Conservation (phyloP, 1,139 yeast species). For the Torulaspora globosa region DNA sequence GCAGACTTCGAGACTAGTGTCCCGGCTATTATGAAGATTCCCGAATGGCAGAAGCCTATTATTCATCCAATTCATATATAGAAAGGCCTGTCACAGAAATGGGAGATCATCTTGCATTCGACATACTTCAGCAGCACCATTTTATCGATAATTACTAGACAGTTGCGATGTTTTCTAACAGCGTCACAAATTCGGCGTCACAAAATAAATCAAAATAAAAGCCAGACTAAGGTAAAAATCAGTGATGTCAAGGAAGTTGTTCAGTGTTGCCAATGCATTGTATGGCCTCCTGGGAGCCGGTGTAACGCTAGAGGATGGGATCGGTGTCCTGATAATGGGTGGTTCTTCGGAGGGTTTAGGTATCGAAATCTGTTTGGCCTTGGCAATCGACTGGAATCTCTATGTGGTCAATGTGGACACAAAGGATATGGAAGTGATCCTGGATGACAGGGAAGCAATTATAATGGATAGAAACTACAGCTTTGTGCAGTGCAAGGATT, state of each 20-base stretch:
- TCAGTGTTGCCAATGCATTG: constrained; percentile 6
- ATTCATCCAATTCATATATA: no score
- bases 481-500: constrained; percentile 19
- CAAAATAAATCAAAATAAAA: background rate
- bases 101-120: no score
- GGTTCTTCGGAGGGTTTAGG: constrained; percentile 20
- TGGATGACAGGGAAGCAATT: constrained; percentile 8
- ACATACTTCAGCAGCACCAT: no score
- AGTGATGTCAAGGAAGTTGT: constrained; percentile 12
- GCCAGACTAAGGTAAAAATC: background rate
- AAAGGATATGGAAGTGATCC: constrained; percentile 9
- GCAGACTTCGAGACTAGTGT: no score
- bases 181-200: constrained; percentile 5
- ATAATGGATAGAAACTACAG: constrained; percentile 11
- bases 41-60: no score
- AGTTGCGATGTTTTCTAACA: background rate
- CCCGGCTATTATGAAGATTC: no score
- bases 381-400: constrained; percentile 8
- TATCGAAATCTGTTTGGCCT: constrained; percentile 8
- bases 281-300: constrained; percentile 16
- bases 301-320: constrained; percentile 7
- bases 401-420: constrained; percentile 10
- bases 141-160: background rate
- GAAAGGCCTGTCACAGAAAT: background rate
- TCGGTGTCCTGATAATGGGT: constrained; percentile 19